Conservation (phyloP, 2,329 filamentous ascomycete species). For the Claviceps monticola region DNA sequence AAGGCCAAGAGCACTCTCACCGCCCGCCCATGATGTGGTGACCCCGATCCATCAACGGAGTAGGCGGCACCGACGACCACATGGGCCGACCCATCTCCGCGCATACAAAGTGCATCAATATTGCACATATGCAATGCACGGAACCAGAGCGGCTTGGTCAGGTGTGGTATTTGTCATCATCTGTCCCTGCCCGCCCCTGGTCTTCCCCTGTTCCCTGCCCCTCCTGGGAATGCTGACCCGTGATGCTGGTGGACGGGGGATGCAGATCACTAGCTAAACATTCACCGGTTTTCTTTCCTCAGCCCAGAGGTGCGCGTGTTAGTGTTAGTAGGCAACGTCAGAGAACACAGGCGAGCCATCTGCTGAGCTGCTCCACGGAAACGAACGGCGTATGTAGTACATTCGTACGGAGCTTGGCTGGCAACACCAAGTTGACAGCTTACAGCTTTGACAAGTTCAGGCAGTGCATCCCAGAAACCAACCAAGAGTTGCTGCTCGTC, state of each 20-base stretch:
- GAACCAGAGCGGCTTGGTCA: not conserved
- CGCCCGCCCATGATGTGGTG: not conserved
- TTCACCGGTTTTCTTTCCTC: not conserved
- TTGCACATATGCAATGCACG: not conserved
- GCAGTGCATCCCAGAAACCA: not conserved
- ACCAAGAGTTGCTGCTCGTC: not conserved
- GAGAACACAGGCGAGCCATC: not conserved
- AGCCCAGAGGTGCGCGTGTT: not conserved
- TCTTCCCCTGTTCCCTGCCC: not conserved
- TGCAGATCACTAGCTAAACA: not conserved
- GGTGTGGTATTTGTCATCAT: not conserved
- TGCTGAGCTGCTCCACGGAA: too few relatives aligned
- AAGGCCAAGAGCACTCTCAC: not conserved
- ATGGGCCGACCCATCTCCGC: not conserved
- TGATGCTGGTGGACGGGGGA: not conserved
- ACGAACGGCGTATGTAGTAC: too few relatives aligned
- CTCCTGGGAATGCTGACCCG: not conserved
- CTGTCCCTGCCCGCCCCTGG: not conserved
- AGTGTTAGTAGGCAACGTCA: not conserved
- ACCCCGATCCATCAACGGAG: not conserved
- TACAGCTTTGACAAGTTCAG: not conserved
- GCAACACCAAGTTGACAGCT: too few relatives aligned
- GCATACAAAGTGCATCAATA: not conserved
- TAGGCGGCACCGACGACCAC: not conserved
- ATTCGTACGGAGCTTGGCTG: too few relatives aligned